Evolutionary conservation across 1,284 basidiomycete genomes (phyloP), one percentile per base, ranked within the genome.

Genomic region (Cryptococcus amylolentus): DNA sequence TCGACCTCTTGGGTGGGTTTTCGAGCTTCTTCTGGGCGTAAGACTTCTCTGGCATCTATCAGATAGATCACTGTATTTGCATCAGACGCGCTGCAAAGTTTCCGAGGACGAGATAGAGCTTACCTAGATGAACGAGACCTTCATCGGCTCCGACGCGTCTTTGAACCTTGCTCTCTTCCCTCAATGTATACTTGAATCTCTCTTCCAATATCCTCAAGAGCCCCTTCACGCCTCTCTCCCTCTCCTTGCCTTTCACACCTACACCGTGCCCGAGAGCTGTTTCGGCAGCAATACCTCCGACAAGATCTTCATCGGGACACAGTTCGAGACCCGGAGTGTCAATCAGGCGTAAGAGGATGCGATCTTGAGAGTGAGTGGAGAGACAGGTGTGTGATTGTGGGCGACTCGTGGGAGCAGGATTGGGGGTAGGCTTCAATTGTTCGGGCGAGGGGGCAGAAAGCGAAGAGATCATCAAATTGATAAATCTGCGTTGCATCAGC

Each of bases 271-370:
- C 31, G 10, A 35, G 31, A 35, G 31, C 31, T 6, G 31, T 35
- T 16, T 31, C 27, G 23, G 45, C 45, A 16, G 23, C 20, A 4
- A 46, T 26, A 12, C 46, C 28, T 47, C 52, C 18, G 20, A 49
- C 26, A 42, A n/a, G 20, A 13, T 45, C 27, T 8, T 51, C 49
- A 10, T 51, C 56, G 3, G 27, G 10, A 2, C 63, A 56, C 0
- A 66, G 43, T n/a, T 66, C 64, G 5, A 76, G 61, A 16, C 73
- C 73, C 2, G 73, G 73, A 12, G 73, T 74, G 57, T 76, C 73
- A 58, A 75, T 66, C 23, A 71, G 10, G 2, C 64, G 55, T 10
- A 52, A 38, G 8, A 60, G 47, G 3, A 54, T 51, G 18, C 58
- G 54, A n/a, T 70, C 68, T 35, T 35, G 31, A 20, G 58, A 52